A percentile compares a stretch with the other conserved stretches of the same genome.
These are phyloP conservation scores for Trypanosoma cruzi DNA, from an alignment of 208 protist genomes.

Conservation along the genomic window DNA sequence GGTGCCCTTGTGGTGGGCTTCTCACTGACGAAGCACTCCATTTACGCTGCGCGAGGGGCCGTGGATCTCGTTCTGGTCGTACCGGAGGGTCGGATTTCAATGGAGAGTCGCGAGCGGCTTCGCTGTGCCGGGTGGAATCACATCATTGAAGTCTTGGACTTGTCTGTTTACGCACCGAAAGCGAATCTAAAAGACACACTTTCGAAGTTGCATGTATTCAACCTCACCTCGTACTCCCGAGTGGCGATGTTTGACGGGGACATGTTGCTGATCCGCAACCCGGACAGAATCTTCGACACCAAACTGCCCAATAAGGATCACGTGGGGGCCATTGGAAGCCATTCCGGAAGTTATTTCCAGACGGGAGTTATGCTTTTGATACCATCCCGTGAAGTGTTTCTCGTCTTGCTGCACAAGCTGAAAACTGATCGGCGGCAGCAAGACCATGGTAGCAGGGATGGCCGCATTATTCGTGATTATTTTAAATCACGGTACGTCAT, in stretches of 20 bases:
- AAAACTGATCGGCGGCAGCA: background rate
- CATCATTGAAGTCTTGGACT: slow-evolving; percentile 11
- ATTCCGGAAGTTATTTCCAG: slow-evolving; percentile 16
- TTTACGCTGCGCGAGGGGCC: background rate
- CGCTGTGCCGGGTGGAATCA: slow-evolving; percentile 19
- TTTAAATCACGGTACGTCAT: slow-evolving; percentile 22
- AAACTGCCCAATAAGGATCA: slow-evolving; percentile 8
- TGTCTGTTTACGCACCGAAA: slow-evolving; percentile 14
- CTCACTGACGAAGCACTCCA: slow-evolving; percentile 16
- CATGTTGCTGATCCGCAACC: slow-evolving; percentile 24
- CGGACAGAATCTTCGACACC: slow-evolving; percentile 21
- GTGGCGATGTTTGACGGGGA: slow-evolving; percentile 28
- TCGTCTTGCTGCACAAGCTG: background rate
- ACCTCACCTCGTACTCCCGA: slow-evolving; percentile 24
- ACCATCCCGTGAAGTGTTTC: slow-evolving; percentile 14
- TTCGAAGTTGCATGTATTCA: slow-evolving; percentile 29
- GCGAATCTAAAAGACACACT: slow-evolving; percentile 17
- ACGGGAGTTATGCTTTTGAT: slow-evolving; percentile 28
- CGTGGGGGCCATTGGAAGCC: slow-evolving; percentile 24
- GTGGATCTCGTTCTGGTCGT: slow-evolving; percentile 17
- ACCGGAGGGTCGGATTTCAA: slow-evolving; percentile 3
- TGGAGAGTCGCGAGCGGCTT: slow-evolving; percentile 17
- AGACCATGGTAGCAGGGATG: slow-evolving; percentile 11
- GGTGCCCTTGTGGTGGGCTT: slow-evolving; percentile 16
- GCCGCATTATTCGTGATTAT: slow-evolving; percentile 11